Evolutionary conservation across 2,329 filamentous ascomycete genomes (phyloP), one percentile per base, ranked within the genome.

Genomic region (Fusarium sublunatum): DNA sequence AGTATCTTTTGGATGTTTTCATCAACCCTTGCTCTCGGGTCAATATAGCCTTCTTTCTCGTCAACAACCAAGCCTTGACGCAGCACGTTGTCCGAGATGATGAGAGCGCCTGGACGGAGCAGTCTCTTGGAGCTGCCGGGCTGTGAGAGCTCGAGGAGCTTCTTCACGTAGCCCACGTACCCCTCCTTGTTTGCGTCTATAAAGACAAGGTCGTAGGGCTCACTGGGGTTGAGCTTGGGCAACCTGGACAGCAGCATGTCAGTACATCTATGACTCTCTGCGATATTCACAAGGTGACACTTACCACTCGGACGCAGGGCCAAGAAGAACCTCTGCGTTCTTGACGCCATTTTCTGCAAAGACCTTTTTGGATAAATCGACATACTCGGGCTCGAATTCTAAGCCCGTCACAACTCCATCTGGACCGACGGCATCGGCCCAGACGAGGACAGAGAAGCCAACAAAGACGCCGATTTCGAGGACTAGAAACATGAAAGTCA

Each of bases 1-100:
- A 3, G 45, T 49, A 15, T 49, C 42, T n/a, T 62, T 61, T 24
- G 70, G 10, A 69, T 41, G 62, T 64, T 43, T 38, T 51, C 49
- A 48, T 51, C 28, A 9, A 57, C 53, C 4, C 58, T 49, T 24
- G 55, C 61, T 29, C 65, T 68, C 22, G 75, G 74, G 47, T 78
- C 76, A 5, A 80, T 82, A 4, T 19, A 19, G 5, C 58, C 50
- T 24, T 55, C 61, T 29, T 66, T 68, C 22, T 75, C 74, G 47
- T 78, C 76, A 5, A 80, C 82, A 4, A 86, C 80, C 11, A 83
- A 73, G 7, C 78, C 83, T 7, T 75, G 72, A 3, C 80, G 79
- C 25, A 87, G 76, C 38, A 83, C 77, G 53, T 86, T 86, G 69
- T 86, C 84, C 1, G 81, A 83, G 12, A 86, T 73, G 57, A 86